Base-by-base conservation (phyloP, 2,329 filamentous ascomycete species). In the Calcarisporium arbuscula region DNA sequence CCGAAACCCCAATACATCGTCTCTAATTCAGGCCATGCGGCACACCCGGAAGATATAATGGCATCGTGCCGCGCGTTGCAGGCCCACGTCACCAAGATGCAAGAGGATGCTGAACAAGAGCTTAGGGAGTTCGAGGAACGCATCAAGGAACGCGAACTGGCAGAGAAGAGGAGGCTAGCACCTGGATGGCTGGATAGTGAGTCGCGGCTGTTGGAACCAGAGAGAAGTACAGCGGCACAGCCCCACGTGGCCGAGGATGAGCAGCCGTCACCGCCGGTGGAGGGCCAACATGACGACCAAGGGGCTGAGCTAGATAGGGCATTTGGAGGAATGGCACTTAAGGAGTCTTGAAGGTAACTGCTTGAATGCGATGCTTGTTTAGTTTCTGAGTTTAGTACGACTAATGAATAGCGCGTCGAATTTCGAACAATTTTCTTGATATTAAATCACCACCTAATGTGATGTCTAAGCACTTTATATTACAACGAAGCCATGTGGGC, bases 11-110 rank as follows among this genome's bases (percentile, higher is more conserved):
- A 72, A 44, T 95, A 94, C 60, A 80, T 96, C 16, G 68, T 85
- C 34, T 90, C 88, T 4, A 66, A 72, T 9, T 81, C 85, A 0
- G 86, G 84, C 19, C 84, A 89, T 54, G 80, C 87, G 29, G 87
- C 89, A 5, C 85, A 94, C 48, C 88, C 92, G 1, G 79, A 88
- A 49, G 82, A 89, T 47, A 94, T 98, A 51, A 72, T 89, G 15
- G 73, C 79, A 11, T 88, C 86, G 17, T 95, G 90, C 62, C 74
- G 75, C 42, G 80, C 83, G 7, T 72, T 98, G 27, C 79, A 84
- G 47, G 72, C 76, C 2, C 85, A 95, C 58, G 68, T 98, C 10
- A 65, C 76, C 18, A 76, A 78, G 45, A 70, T 85, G 45, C 73
- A 81, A 44, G 68, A 71, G 4, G 80, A 85, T 22, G 85, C 85